These are phyloP conservation scores for Cladosporium velox DNA, from an alignment of 2,329 filamentous ascomycete genomes.

Conservation along the genomic window DNA sequence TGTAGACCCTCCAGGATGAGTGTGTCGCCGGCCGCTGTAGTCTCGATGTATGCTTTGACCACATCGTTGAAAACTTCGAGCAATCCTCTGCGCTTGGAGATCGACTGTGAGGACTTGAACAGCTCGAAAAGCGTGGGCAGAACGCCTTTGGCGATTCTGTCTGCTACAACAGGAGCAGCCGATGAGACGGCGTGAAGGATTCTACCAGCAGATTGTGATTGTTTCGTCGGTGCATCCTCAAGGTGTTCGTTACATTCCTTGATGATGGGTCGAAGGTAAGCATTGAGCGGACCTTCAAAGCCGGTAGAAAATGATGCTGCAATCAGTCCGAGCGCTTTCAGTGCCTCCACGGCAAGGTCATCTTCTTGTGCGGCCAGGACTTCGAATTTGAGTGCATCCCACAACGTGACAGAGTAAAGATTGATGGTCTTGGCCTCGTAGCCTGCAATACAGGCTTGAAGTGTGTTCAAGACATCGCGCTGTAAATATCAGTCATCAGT, in stretches of 20 bases:
- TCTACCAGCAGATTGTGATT: constrained; percentile 64
- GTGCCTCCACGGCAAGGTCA: constrained; percentile 61
- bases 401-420: constrained; percentile 64
- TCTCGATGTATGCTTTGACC: constrained; percentile 56
- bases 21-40: constrained; percentile 50
- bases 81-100: constrained; percentile 63
- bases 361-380: constrained; percentile 68
- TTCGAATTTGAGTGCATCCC: constrained; percentile 70
- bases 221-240: constrained; percentile 68
- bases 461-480: constrained; percentile 66
- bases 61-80: constrained; percentile 62
- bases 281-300: constrained; percentile 50
- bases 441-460: constrained; percentile 60
- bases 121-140: constrained; percentile 60
- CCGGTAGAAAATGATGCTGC: constrained; percentile 56
- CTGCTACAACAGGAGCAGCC: constrained; percentile 57
- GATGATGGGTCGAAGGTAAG: constrained; percentile 61
- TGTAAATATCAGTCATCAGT: constrained; percentile 30
- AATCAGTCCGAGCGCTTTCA: constrained; percentile 58
- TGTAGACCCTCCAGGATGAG: constrained; percentile 41
- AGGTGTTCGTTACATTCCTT: constrained; percentile 70
- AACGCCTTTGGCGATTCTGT: constrained; percentile 57
- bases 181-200: constrained; percentile 60
- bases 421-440: constrained; percentile 63
- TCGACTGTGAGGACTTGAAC: constrained; percentile 62